A percentile compares a stretch with the other conserved stretches of the same genome.
These are phyloP conservation scores for Delphinella strobiligena DNA, from an alignment of 2,329 filamentous ascomycete species.

Conservation along the genomic window DNA sequence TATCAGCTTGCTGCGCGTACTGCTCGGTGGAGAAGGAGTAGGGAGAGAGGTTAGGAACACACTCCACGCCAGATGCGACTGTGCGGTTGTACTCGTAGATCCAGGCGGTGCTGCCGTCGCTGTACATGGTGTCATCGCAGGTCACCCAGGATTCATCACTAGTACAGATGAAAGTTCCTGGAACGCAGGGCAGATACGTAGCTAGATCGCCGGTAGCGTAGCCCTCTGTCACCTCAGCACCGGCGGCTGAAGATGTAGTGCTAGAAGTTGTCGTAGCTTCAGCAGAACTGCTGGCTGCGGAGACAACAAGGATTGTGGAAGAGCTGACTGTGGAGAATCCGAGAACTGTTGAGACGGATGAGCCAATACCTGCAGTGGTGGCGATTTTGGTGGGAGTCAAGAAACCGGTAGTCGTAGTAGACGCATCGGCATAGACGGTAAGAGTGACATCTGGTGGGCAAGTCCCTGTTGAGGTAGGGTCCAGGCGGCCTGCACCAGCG, in stretches of 20 bases:
- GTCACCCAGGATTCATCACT: constrained; percentile 22
- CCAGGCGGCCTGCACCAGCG: not conserved
- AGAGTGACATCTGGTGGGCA: constrained; percentile 6
- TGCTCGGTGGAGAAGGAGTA: constrained; percentile 11
- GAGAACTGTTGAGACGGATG: not conserved
- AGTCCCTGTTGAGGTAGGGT: not conserved
- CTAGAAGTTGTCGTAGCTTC: not conserved
- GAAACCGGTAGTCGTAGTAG: constrained; percentile 2
- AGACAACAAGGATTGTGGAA: constrained; percentile 1
- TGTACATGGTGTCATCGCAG: constrained; percentile 19
- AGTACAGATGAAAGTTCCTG: constrained; percentile 29
- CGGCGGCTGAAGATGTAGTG: constrained; percentile 5
- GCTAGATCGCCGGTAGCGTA: constrained; percentile 18
- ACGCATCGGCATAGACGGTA: constrained; percentile 6
- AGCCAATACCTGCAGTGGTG: not conserved
- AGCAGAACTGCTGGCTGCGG: not conserved
- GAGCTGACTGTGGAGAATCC: constrained; percentile 2
- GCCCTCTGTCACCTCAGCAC: constrained; percentile 7
- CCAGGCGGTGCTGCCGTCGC: constrained; percentile 16
- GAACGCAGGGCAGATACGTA: constrained; percentile 24
- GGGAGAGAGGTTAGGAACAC: constrained; percentile 20
- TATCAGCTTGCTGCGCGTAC: constrained; percentile 17
- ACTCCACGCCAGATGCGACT: constrained; percentile 25
- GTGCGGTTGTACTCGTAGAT: constrained; percentile 19
- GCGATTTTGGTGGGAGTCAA: constrained; percentile 1